phyloP scores from a whole-genome alignment of 768 basidiomycete genomes.

The Pleurotus cornucopiae region DNA sequence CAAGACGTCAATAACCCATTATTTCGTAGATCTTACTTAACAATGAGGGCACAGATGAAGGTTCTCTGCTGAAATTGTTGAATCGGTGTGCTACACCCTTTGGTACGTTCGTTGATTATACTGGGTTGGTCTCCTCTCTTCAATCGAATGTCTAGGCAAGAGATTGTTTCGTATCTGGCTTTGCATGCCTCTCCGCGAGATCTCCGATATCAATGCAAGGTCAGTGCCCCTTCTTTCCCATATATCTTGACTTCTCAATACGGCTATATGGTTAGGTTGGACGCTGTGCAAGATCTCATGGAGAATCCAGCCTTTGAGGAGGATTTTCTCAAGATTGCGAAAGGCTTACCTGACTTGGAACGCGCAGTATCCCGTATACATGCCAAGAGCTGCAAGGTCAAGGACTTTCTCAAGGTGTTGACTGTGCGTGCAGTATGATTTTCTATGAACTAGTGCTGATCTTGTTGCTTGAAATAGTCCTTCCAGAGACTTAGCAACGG shows the following conservation, averaged over 20 bases:
- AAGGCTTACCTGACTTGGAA: conserved; percentile 87
- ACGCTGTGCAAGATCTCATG: conserved; percentile 92
- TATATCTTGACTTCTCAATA: conserved; percentile 12
- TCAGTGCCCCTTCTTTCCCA: conserved; percentile 19
- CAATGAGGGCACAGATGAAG: conserved; percentile 90
- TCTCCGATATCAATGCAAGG: conserved; percentile 86
- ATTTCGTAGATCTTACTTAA: conserved; percentile 71
- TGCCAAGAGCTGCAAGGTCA: conserved; percentile 83
- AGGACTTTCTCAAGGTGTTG: conserved; percentile 84
- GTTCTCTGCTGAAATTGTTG: conserved; percentile 79
- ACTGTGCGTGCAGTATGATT: conserved; percentile 35
- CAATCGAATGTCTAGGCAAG: conserved; percentile 54
- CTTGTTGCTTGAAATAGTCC: conserved; percentile 37
- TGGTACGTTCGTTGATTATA: conserved; percentile 42
- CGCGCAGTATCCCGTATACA: conserved; percentile 94
- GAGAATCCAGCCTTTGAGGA: conserved; percentile 72
- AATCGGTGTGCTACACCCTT: conserved; percentile 88
- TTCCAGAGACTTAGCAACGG: conserved; percentile 74
- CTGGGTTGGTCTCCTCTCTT: conserved; percentile 6
- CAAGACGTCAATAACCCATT: neutral
- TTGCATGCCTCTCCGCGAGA: conserved; percentile 83
- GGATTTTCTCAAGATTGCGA: conserved; percentile 71
- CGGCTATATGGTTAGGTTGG: conserved; percentile 52
- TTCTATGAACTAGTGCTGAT: neutral
- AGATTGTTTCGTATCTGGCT: conserved; percentile 96